Base-by-base conservation (phyloP, 352 stramenopile genomes). In the Globisporangium spinosum region DNA sequence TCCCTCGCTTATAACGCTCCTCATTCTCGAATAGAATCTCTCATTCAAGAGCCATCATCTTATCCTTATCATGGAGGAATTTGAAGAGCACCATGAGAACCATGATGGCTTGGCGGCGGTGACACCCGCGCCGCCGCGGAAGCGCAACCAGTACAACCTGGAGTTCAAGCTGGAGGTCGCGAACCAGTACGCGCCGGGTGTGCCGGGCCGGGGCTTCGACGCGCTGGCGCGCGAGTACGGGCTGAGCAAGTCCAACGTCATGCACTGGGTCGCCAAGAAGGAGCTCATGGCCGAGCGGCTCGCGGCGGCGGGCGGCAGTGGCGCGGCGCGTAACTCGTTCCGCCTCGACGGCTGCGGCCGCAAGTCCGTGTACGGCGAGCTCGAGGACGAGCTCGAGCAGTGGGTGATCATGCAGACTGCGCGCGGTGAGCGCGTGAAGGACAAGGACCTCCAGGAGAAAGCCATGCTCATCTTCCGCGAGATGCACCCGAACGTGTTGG, bases 81-180 rank as follows among this genome's bases (percentile, higher is more conserved):
- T 23, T 22, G 25, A 27, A 0, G 45, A 56, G 15, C 10, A 5
- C 35, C 35, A 43, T 43, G 3, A 32, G 29, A 32, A 32, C 29
- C 29, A 32, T 32, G 9, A 49, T 34, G 45, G 13, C 45, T 32
- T 8, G 0, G 3, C 45, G 23, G 27, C 54, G 1, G 29, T 29
- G n/a, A 3, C 55, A 0, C 1, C 53, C 4, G 2, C 38, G 38
- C n/a, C 15, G n/a, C 57, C 58, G 5, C 40, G 45, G 25, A 71
- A 64, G 38, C 58, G 66, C 59, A 71, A 67, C 51, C 66, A 71
- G 66, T 71, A 71, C 66, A 71, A 65, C n/a, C 66, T 71, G 59
- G 66, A 71, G 59, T 71, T 71, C 59, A 71, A 71, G 53, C 66
- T 71, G 20, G 49, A 67, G 27, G 58, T 71, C 1, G 66, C 66